A percentile compares a stretch with the other conserved stretches of the same genome.
Conservation (phyloP, 345 rosid species). For the Lepidium sativum region DNA sequence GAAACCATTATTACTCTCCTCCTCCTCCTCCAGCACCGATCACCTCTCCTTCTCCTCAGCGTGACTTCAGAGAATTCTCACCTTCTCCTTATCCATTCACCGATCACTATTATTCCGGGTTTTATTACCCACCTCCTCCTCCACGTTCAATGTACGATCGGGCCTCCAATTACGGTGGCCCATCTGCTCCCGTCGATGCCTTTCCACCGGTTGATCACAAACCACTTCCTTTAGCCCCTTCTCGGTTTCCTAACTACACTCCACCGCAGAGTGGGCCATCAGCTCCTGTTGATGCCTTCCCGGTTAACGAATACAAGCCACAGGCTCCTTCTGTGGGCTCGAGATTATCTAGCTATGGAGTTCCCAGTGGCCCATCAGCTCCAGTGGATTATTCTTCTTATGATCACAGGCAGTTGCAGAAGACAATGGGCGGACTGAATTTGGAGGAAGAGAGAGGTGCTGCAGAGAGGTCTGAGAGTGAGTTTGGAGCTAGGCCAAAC, state of each 20-base stretch:
- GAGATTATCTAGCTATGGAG: slow-evolving; percentile 28
- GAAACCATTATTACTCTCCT: slow-evolving; percentile 37
- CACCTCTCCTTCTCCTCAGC: slow-evolving; percentile 19
- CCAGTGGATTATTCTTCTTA: slow-evolving; percentile 47
- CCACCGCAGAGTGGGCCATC: slow-evolving; percentile 36
- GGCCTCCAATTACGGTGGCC: slow-evolving; percentile 28
- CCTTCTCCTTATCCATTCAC: slow-evolving; percentile 26
- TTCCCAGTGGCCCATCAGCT: slow-evolving; percentile 42
- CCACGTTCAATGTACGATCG: slow-evolving; percentile 40
- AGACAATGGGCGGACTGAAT: slow-evolving; percentile 32
- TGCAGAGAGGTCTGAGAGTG: slow-evolving; percentile 31
- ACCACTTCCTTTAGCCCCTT: slow-evolving; percentile 20
- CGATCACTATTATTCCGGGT: slow-evolving; percentile 35
- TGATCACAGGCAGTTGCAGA: slow-evolving; percentile 35
- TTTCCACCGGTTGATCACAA: slow-evolving; percentile 30
- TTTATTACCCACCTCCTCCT: slow-evolving; percentile 34
- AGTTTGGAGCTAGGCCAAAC: slow-evolving; percentile 28
- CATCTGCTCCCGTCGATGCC: slow-evolving; percentile 49
- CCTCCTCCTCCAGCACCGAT: slow-evolving; percentile 28
- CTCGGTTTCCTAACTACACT: slow-evolving; percentile 19
- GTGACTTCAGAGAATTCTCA: slow-evolving; percentile 36
- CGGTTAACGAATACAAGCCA: slow-evolving; percentile 35
- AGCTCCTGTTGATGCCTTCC: slow-evolving; percentile 39
- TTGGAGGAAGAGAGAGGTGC: slow-evolving; percentile 36
- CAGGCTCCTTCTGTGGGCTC: slow-evolving; percentile 21